Conservation (phyloP, 1,284 basidiomycete species). For the Trichosporon ovoides region DNA sequence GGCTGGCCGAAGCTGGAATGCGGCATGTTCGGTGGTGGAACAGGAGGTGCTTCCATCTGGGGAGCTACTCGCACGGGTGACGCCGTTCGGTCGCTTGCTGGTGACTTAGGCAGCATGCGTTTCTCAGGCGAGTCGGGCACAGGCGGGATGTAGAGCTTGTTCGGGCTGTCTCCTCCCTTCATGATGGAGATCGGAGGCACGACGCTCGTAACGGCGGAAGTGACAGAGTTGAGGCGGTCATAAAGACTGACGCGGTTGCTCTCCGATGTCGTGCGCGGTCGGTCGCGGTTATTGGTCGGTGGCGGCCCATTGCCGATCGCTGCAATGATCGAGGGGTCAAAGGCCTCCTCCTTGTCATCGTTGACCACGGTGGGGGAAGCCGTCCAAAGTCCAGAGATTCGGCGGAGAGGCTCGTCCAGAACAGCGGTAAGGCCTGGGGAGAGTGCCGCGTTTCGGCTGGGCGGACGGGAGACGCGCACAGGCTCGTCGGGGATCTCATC, state of each 20-base stretch:
- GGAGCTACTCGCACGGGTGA: slow-evolving; percentile 17
- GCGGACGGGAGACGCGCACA: neutral
- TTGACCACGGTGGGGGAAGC: neutral
- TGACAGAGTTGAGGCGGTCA: slow-evolving; percentile 14
- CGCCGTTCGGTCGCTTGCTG: slow-evolving; percentile 13
- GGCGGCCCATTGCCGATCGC: neutral
- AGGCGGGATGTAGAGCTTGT: slow-evolving; percentile 16
- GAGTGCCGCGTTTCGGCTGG: slow-evolving; percentile 9
- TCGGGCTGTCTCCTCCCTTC: slow-evolving; percentile 1
- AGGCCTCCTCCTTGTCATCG: slow-evolving; percentile 27
- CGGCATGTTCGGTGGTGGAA: slow-evolving; percentile 9
- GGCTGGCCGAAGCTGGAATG: slow-evolving; percentile 22
- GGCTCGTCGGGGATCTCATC: slow-evolving; percentile 34
- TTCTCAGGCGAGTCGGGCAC: slow-evolving; percentile 10
- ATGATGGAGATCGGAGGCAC: slow-evolving; percentile 3
- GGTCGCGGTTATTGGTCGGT: neutral
- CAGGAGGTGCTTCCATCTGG: slow-evolving; percentile 9
- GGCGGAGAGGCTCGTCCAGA: slow-evolving; percentile 32
- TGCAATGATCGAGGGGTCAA: slow-evolving; percentile 29
- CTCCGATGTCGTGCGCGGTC: neutral
- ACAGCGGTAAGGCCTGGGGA: slow-evolving; percentile 15
- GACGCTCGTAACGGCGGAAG: slow-evolving; percentile 5
- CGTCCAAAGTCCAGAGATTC: slow-evolving; percentile 34
- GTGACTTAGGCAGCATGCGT: slow-evolving; percentile 3
- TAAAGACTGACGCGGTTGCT: slow-evolving; percentile 15